Evolutionary conservation across 805 yeast species (phyloP), one percentile per base, ranked within the genome.

Genomic region (Candida verbasci): DNA sequence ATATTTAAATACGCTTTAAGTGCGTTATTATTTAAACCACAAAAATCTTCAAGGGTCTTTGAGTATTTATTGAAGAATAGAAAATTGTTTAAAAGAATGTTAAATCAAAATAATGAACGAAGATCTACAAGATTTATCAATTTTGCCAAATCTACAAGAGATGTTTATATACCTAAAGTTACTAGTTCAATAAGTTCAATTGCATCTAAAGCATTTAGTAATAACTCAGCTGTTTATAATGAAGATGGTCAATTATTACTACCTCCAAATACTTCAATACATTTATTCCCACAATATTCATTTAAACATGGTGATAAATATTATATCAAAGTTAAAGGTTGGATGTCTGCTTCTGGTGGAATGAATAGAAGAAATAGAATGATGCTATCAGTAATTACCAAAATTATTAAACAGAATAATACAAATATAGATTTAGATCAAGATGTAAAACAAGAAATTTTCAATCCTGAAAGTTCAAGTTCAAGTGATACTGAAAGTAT

Each of bases 311-410:
- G 47, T 23, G 55, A 48, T 6, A 40, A 37, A 15, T 67, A 64
- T 35, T 76, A 65, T 44, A 72, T 73, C 26, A 77, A 78, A 24
- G 76, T 89, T 3, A 70, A 85, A 29, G 96, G 96, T 6, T 76
- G 84, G 73, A 61, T 83, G 18, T 69, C 76, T 9, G 68, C 84
- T 28, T 86, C 88, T 0, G 94, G 94, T 1, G 64, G 72, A 7
- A 73, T 78, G 68, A 72, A 75, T 21, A 66, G 94, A 28, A 86
- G 82, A 50, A 86, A 87, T 56, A 64, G 80, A 40, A 55, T 89
- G 29, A 65, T 89, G 22, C 55, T 83, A 16, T 71, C 87, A 0
- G 58, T 87, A 29, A 86, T 87, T 3, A 76, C 76, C 41, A 87
- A 85, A 55, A 62, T 84, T 34, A 73, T 80, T 0, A 74, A 77